phyloP scores from a whole-genome alignment of 1,284 basidiomycete species.

The Ustilago hordei region DNA sequence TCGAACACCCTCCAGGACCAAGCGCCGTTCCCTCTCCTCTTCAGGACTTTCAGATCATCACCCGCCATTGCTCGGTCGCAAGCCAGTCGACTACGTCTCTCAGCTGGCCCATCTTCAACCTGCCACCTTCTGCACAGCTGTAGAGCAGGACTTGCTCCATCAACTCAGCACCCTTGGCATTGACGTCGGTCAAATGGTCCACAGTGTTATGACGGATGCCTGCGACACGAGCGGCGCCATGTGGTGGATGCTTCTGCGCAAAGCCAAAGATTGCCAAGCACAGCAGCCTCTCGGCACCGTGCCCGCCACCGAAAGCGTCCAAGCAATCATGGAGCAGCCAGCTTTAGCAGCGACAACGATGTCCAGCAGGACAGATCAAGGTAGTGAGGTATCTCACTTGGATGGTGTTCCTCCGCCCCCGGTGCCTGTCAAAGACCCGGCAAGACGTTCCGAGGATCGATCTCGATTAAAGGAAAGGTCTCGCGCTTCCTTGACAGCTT shows the following conservation, averaged over 20 bases:
- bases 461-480: constrained; percentile 12
- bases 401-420: constrained; percentile 20
- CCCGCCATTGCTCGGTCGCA: constrained; percentile 44
- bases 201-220: constrained; percentile 89
- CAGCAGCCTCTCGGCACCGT: constrained; percentile 12
- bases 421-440: constrained; percentile 40
- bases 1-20: constrained; percentile 92
- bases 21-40: constrained; percentile 83
- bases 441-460: constrained; percentile 29
- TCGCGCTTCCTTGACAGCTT: constrained; percentile 13
- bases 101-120: constrained; percentile 79
- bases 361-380: neutral
- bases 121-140: constrained; percentile 81
- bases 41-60: constrained; percentile 65
- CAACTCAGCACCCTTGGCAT: constrained; percentile 82
- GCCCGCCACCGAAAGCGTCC: neutral
- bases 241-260: constrained; percentile 95
- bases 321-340: neutral
- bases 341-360: neutral
- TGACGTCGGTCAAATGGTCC: constrained; percentile 92
- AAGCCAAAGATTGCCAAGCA: constrained; percentile 74
- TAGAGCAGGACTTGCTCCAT: constrained; percentile 84
- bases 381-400: neutral
- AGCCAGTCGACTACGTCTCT: constrained; percentile 75
- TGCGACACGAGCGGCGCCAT: constrained; percentile 90